Evolutionary conservation across 176 grass and related monocot species (phyloP), one percentile per base, ranked within the genome.

Genomic region (Dendrocalamus sinicus): DNA sequence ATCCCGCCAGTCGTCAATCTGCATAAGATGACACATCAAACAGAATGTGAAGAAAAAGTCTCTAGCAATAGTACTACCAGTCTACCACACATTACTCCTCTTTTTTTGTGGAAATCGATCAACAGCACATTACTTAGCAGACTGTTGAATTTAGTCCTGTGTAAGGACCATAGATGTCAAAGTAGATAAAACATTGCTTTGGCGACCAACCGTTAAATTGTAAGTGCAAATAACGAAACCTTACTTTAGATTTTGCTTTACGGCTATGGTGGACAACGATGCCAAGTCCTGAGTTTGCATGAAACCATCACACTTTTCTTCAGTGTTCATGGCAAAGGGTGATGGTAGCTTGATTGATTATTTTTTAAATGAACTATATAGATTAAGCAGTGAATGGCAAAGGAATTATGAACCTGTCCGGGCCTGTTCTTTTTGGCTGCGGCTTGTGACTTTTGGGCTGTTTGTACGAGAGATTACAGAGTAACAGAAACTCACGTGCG

Each of bases 1-100:
- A 83, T 99, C 96, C 85, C 96, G 89, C 93, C 93, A 96, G 43
- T 99, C 93, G 94, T 99, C 92, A 84, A 99, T 88, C 96, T 99
- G 88, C 59, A 76, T 5, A 89, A 83, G 47, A 92, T 78, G 32
- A 51, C 46, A 87, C 19, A 75, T 77, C 57, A 83, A 58, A 82
- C 61, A 68, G 35, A 73, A 76, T 87, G 75, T 65, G 82, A 84
- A 30, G 22, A 61, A 20, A 79, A 41, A 64, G 12, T n/a, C 24
- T 79, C 41, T 55, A 30, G 47, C 14, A 85, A 80, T 43, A 59
- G 57, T 69, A 50, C 20, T 68, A 61, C n/a, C n/a, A n/a, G n/a
- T n/a, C n/a, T n/a, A n/a, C 43, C 1, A 59, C 16, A 16, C 3
- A 71, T 69, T 26, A 48, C 9, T 45, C 39, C 50, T 44, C 8